Conservation (phyloP, 306 rosid species). For the Lupinus albus region DNA sequence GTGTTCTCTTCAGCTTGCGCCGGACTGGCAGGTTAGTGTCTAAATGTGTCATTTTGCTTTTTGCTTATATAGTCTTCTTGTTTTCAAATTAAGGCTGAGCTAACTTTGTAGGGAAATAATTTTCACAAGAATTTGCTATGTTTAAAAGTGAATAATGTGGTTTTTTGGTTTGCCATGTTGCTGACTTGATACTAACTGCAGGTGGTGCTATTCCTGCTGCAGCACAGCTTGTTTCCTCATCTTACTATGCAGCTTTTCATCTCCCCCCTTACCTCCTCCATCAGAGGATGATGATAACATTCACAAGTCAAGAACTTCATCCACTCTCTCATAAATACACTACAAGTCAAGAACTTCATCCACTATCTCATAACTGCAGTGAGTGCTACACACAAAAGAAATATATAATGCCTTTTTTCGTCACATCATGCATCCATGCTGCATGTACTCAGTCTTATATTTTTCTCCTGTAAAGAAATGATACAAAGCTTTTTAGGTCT, state of each 20-base stretch:
- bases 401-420: constrained; percentile 4
- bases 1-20: constrained; percentile 85
- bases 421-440: neutral
- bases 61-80: neutral
- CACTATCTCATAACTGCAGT: constrained; percentile 35
- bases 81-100: neutral
- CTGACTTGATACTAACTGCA: constrained; percentile 37
- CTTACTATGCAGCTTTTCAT: constrained; percentile 60
- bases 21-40: constrained; percentile 64
- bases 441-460: neutral
- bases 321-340: constrained; percentile 42
- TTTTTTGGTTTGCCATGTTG: constrained; percentile 4
- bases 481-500: no score
- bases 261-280: constrained; percentile 47
- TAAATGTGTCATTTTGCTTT: neutral
- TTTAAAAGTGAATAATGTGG: neutral
- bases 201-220: constrained; percentile 77
- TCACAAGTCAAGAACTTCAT: constrained; percentile 57
- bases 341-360: constrained; percentile 63
- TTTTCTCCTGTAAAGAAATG: constrained; percentile 14
- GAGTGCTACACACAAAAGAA: no score
- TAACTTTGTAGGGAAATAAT: neutral
- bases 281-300: constrained; percentile 51
- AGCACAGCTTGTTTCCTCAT: constrained; percentile 68
- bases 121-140: neutral